Evolutionary conservation across 2,329 filamentous ascomycete genomes (phyloP).

Genomic region (Hypoxylon sp.): DNA sequence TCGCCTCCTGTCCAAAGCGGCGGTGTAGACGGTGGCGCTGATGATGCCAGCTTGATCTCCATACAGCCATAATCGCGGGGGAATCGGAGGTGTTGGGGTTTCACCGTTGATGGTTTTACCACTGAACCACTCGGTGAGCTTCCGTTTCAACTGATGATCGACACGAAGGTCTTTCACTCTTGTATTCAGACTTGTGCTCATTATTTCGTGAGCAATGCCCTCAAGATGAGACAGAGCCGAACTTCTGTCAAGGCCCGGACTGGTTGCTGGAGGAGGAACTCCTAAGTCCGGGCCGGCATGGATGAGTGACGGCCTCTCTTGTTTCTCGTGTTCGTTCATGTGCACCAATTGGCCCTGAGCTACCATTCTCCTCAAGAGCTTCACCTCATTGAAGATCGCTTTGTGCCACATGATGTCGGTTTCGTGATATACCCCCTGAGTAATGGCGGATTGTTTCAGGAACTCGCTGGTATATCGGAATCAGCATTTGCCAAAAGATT

Average conservation of each 20-base stretch:
- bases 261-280: neutral
- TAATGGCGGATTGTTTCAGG: neutral
- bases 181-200: neutral
- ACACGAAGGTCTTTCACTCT: neutral
- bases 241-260: neutral
- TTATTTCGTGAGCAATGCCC: neutral
- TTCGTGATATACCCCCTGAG: neutral
- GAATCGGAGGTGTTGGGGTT: neutral
- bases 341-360: neutral
- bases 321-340: neutral
- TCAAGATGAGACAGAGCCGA: neutral
- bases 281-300: neutral
- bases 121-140: conserved; percentile 2
- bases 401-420: neutral
- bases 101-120: neutral
- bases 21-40: neutral
- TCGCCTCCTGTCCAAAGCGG: neutral
- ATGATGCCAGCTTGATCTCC: neutral
- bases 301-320: neutral
- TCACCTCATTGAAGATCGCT: neutral
- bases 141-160: neutral
- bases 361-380: neutral
- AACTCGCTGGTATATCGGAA: neutral
- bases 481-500: neutral
- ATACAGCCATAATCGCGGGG: neutral